Evolutionary conservation across 805 yeast genomes (phyloP), one percentile per base, ranked within the genome.

Genomic region (Ogataea siamensis): DNA sequence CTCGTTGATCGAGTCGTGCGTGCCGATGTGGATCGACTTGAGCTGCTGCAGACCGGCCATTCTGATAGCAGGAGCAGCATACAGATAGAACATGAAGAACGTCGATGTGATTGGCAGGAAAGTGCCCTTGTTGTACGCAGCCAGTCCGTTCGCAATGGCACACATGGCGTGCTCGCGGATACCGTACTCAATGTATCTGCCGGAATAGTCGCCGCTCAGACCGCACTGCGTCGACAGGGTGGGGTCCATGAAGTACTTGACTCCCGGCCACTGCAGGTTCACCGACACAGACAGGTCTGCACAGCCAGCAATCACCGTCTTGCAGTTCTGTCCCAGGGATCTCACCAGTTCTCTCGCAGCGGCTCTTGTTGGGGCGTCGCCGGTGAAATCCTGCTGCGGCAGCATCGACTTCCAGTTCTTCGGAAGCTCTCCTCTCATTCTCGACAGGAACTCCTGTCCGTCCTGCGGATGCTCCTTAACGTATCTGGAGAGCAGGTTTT

Each of bases 141-240:
- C 76, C 55, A 91, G 82, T 80, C 99, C 99, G 70, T 93, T 91
- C 78, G 89, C 77, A 65, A 89, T 84, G 47, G 97, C 96, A 71
- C 96, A 96, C 97, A 91, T 88, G 66, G 86, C 97, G 70, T 93
- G 98, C 75, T 91, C 99, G 70, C 99, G 83, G 54, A 91, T 95
- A 80, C 99, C 99, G 66, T 80, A 91, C 71, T 96, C 83, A 67
- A 91, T 76, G 73, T 91, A 91, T 65, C 96, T 82, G 63, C 99
- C 99, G 42, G 78, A 50, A 74, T 83, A 89, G 60, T 79, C 78
- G 65, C 98, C 98, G 53, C 11, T 10, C 50, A 86, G 70, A 29
- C 81, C 81, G 46, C 51, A 46, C 17, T 45, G 42, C n/a, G 54
- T 49, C 15, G 39, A 32, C 36, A 87, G 67, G 37, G 78, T 59